Base-by-base conservation (phyloP, 106 monocot genomes). In the Dendrobium nobile region DNA sequence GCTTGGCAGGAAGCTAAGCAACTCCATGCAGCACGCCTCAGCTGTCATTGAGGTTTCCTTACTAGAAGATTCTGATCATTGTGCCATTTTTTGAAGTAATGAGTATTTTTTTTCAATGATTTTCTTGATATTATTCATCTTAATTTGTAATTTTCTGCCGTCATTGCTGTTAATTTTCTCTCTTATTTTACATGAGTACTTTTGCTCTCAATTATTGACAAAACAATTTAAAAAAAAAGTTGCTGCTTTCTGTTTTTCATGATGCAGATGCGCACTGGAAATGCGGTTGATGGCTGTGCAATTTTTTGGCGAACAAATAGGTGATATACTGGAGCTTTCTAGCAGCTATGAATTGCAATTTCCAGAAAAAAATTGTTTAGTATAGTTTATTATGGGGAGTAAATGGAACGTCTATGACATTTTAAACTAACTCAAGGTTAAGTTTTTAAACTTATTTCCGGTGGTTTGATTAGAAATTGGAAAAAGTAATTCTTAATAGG, bases 281-380 rank as follows among this genome's bases (percentile, higher is more conserved):
- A 82, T 93, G 98, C 98, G 75, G 81, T 82, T 84, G 98, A 99
- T 88, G 98, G 98, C 45, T 99, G 98, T 79, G 95, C 98, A 79
- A 88, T 90, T 24, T 99, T 99, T 87, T 99, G 98, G 98, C 85
- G 93, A 78, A 86, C 88, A 83, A 86, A 87, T 74, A 99, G 89
- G 98, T 99, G 89, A 47, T 26, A 4, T 51, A 15, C 10, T 51
- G 4, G 3, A 19, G 22, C 11, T 9, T 51, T 51, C 51, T 13
- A 47, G 48, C 41, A 27, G 19, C 9, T 48, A 75, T 75, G 9
- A 75, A 44, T 43, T 41, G 19, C 19, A 75, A 44, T 73, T 15
- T 2, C 4, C 7, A 26, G 37, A 37, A 31, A 70, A 37, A 70
- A 70, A 3, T 13, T 33, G 13, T 70, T 6, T 70, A 33, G 28